Conservation (phyloP, 441 rosid genomes). For the Capsella rubella region DNA sequence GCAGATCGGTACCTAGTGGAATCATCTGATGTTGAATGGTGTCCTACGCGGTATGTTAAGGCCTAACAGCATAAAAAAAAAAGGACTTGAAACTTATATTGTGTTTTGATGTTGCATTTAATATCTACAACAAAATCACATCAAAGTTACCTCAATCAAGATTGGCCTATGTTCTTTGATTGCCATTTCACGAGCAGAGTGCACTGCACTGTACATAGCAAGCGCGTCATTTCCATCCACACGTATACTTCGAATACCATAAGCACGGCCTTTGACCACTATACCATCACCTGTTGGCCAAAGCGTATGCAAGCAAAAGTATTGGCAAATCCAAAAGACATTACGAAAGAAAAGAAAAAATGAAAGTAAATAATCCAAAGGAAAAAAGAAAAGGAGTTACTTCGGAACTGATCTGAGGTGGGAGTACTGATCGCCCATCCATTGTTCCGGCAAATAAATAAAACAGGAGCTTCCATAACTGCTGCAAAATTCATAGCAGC, state of each 20-base stretch:
- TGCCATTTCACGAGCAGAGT: slow-evolving; percentile 77
- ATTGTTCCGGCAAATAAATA: slow-evolving; percentile 88
- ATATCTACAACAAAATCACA: background rate
- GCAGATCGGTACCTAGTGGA: slow-evolving; percentile 83
- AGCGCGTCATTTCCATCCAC: slow-evolving; percentile 94
- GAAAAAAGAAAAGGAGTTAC: slow-evolving; percentile 48
- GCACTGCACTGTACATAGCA: slow-evolving; percentile 80
- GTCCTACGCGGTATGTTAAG: slow-evolving; percentile 83
- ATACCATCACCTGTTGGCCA: slow-evolving; percentile 77
- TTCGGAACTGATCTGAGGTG: slow-evolving; percentile 83
- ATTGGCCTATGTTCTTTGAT: slow-evolving; percentile 69
- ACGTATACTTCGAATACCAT: slow-evolving; percentile 85
- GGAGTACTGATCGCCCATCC: slow-evolving; percentile 99
- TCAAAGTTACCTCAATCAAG: slow-evolving; percentile 67
- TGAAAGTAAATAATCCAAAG: slow-evolving; percentile 7
- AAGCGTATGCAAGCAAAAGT: slow-evolving; percentile 18
- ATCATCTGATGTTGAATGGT: slow-evolving; percentile 95
- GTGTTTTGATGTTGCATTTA: slow-evolving; percentile 4
- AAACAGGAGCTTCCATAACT: slow-evolving; percentile 81
- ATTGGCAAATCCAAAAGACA: slow-evolving; percentile 21
- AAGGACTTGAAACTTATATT: background rate
- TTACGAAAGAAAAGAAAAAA: background rate
- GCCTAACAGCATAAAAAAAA: slow-evolving; percentile 53
- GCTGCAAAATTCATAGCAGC: slow-evolving; percentile 93
- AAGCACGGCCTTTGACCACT: slow-evolving; percentile 82